Percentiles rank a stretch among this genome's conserved stretches.
phyloP scores from a whole-genome alignment of 495 filamentous ascomycete genomes.

The Penicillium psychrofluorescens region DNA sequence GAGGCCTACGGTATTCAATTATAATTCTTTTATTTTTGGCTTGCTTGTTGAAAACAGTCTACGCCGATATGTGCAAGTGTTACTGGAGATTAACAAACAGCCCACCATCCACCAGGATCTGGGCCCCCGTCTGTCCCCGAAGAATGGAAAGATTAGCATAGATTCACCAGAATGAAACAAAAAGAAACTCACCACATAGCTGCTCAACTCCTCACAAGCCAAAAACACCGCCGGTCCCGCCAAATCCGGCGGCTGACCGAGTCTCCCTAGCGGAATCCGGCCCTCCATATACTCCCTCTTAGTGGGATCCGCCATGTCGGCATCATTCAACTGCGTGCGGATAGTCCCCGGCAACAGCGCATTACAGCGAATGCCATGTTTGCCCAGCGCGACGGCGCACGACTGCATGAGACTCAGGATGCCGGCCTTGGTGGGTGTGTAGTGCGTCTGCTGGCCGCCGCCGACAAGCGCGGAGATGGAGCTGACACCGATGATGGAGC shows the following conservation, averaged over 20 bases:
- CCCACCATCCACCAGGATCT: constrained; percentile 82
- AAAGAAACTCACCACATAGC: constrained; percentile 52
- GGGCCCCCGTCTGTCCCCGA: constrained; percentile 59
- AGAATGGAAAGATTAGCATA: not conserved
- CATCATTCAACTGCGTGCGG: constrained; percentile 78
- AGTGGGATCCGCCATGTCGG: constrained; percentile 56
- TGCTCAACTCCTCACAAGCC: constrained; percentile 66
- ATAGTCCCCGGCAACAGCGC: constrained; percentile 82
- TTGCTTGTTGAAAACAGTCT: not conserved
- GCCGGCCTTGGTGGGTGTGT: constrained; percentile 88
- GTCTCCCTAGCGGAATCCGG: constrained; percentile 71
- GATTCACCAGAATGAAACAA: constrained; percentile 1
- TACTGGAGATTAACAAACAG: constrained; percentile 62
- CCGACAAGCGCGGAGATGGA: constrained; percentile 84
- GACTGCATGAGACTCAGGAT: constrained; percentile 80
- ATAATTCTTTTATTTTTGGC: not conserved
- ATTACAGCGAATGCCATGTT: constrained; percentile 74
- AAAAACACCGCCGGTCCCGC: constrained; percentile 82
- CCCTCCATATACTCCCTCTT: constrained; percentile 83
- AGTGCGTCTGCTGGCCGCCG: constrained; percentile 73
- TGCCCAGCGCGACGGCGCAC: constrained; percentile 68
- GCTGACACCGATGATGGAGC: constrained; percentile 75
- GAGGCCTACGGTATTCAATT: constrained; percentile 51
- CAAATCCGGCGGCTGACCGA: constrained; percentile 61
- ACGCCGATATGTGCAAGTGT: constrained; percentile 1